Percentiles rank a stretch among this genome's conserved stretches.
Evolutionary conservation across 257 asterid genomes (phyloP).

Genomic region (Jacaranda copaia): DNA sequence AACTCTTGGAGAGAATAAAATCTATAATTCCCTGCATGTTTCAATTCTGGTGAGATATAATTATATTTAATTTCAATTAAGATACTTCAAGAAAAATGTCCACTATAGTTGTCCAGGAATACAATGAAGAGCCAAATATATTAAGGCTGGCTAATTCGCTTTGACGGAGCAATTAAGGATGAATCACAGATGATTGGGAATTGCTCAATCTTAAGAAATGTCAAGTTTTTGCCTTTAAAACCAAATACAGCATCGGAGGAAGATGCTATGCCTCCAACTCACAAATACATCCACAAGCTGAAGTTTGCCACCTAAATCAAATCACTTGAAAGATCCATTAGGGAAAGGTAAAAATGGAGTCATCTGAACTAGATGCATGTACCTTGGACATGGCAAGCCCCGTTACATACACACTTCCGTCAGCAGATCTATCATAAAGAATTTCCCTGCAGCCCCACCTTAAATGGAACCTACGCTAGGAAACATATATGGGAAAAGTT

Average conservation of each 20-base stretch:
- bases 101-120: background rate
- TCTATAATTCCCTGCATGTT: background rate
- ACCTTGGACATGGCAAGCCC: conserved; percentile 98
- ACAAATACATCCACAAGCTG: background rate
- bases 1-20: background rate
- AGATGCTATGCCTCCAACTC: background rate
- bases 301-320: conserved; percentile 17
- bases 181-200: background rate
- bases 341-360: conserved; percentile 15
- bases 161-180: conserved; percentile 4
- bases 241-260: background rate
- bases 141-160: conserved; percentile 22
- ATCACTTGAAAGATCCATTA: conserved; percentile 8
- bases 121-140: conserved; percentile 6
- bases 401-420: conserved; percentile 72
- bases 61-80: conserved; percentile 7
- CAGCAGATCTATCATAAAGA: conserved; percentile 76
- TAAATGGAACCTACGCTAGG: conserved; percentile 80
- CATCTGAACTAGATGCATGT: conserved; percentile 29
- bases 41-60: background rate
- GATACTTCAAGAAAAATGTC: conserved; percentile 11
- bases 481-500: conserved; percentile 20
- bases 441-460: conserved; percentile 99
- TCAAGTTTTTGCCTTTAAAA: conserved; percentile 4
- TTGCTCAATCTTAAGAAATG: background rate